A percentile compares a stretch with the other conserved stretches of the same genome.
phyloP scores from a whole-genome alignment of 148 eudicot genomes.

The Persicaria tinctoria region DNA sequence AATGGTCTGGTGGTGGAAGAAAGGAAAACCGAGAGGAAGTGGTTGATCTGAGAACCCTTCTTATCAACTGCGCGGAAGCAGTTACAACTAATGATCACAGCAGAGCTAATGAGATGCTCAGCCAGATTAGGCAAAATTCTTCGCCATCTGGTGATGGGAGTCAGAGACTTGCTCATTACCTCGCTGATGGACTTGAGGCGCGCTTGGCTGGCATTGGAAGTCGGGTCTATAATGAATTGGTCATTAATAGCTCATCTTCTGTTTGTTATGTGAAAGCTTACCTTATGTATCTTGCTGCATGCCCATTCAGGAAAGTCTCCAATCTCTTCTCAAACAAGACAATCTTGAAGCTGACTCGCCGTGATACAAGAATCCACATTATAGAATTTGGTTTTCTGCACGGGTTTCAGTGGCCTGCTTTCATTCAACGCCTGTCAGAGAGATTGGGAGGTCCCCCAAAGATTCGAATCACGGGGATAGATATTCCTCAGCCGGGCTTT shows the following conservation, averaged over 20 bases:
- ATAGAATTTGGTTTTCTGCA: constrained; percentile 61
- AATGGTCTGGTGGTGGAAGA: constrained; percentile 40
- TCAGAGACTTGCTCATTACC: constrained; percentile 52
- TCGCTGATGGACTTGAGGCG: constrained; percentile 61
- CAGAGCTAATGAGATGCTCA: constrained; percentile 36
- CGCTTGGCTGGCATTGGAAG: constrained; percentile 66
- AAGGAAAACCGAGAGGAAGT: constrained; percentile 40
- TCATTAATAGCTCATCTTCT: constrained; percentile 32
- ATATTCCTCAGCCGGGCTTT: constrained; percentile 62
- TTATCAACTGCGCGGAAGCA: constrained; percentile 55
- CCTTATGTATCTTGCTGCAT: constrained; percentile 38
- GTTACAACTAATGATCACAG: constrained; percentile 52
- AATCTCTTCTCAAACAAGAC: constrained; percentile 41
- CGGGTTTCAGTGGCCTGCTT: constrained; percentile 77
- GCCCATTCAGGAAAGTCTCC: constrained; percentile 51
- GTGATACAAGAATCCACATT: constrained; percentile 36
- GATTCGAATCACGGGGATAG: constrained; percentile 61
- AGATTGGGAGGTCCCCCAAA: constrained; percentile 50
- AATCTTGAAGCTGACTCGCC: constrained; percentile 24
- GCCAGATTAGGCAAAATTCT: constrained; percentile 47
- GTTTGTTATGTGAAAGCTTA: constrained; percentile 55
- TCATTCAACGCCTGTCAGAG: constrained; percentile 38
- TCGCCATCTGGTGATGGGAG: constrained; percentile 57
- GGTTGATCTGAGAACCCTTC: constrained; percentile 50
- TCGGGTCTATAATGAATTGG: constrained; percentile 41